Evolutionary conservation across 768 basidiomycete species (phyloP), one percentile per base, ranked within the genome.

Genomic region (Agaricus sinodeliciosus): DNA sequence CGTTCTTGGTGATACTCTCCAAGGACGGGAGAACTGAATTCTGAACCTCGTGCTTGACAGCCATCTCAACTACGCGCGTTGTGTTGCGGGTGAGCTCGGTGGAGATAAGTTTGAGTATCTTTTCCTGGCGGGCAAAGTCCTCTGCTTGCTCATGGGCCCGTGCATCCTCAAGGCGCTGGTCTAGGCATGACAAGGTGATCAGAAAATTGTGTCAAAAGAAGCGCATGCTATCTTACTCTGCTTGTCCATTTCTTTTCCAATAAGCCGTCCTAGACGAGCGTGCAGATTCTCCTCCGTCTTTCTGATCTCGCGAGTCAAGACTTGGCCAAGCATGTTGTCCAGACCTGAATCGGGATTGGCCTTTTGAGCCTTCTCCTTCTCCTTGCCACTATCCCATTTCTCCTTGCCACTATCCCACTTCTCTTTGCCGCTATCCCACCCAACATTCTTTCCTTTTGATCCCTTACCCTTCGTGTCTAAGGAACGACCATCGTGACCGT

Each of bases 171-270:
- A 92, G 72, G 40, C 89, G 87, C 78, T 84, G 81, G 62, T 92
- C 91, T 93, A 63, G 55, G 22, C 16, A 8, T 25, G 8, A 22
- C 37, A 42, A 44, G 8, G 31, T 3, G 31, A 18, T 40, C 44
- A 22, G 43, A 12, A 47, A 47, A 42, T 56, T 31, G 60, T 49
- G 46, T 44, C 51, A 43, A 22, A 22, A 22, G 44, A 54, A 43
- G 16, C 18, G 9, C 26, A 51, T 51, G 40, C 62, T 43, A 19
- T 27, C 87, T 66, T 58, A 91, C 91, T 84, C 66, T 93, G 90
- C 68, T 86, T 92, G 62, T 93, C 91, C 77, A 94, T 84, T 67
- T 94, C 91, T 70, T 88, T 89, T 35, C 78, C 78, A 58, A 94
- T 83, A 48, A 91, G 69, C 41, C 85, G 81, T n/a, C 84, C 84